Evolutionary conservation across 139 green algal genomes (phyloP), one percentile per base, ranked within the genome.

Genomic region (Micractinium conductrix): DNA sequence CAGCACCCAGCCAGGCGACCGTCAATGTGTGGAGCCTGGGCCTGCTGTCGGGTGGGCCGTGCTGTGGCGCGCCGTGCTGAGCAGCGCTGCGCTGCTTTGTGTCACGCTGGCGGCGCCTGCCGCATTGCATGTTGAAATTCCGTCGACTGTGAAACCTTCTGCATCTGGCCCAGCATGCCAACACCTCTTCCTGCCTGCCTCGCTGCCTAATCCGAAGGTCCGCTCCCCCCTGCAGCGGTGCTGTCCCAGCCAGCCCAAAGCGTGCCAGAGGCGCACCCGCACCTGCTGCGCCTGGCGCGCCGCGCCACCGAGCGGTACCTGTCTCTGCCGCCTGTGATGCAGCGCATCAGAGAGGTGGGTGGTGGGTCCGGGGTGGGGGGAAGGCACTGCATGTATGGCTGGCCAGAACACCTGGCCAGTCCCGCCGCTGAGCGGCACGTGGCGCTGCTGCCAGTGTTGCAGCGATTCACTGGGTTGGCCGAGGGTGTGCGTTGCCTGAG

Each of bases 181-280:
- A 69, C 24, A 48, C 30, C 8, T 53, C 28, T 35, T 24, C 42
- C 35, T 78, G 7, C 42, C 30, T 6, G 71, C 33, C 72, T 22
- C 80, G 79, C 68, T 80, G 86, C n/a, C 65, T 87, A 14, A n/a
- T n/a, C n/a, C n/a, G n/a, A n/a, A n/a, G n/a, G n/a, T n/a, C n/a
- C n/a, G n/a, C n/a, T n/a, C n/a, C n/a, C n/a, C n/a, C 75, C 74
- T 35, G 80, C 88, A 48, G 89, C 89, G 19, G 48, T 85, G 55
- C 70, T 89, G 43, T 42, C 42, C 5, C 37, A 89, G 42, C 78
- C 86, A 44, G 85, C 88, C 1, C 35, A 38, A 8, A 71, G 65
- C 37, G 79, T 92, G 22, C 79, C 79, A 40, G 42, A 80, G 38
- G 19, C 37, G 6, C 81, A 86, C 37, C 89, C 88, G 5, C 12